A percentile compares a stretch with the other conserved stretches of the same genome.
Evolutionary conservation across 176 grass and related monocot species (phyloP).

Genomic region (barley (Hordeum vulgare)): MorexV3_pseudomolecules_assembly NC_058521.1:77767068-77767567

Average conservation of each 20-base stretch:
- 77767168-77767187: not conserved
- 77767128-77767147: conserved; percentile 17
- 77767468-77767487: conserved; percentile 4
- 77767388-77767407: not conserved
- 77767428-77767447: not conserved
- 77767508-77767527: no score
- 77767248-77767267: no score
- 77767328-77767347: no score
- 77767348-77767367: not conserved
- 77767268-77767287: no score
- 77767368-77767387: conserved; percentile 29
- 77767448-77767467: no score
- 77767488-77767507: no score
- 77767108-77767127: conserved; percentile 2
- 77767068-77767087: no score
- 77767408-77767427: conserved; percentile 5
- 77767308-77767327: no score
- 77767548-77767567: no score
- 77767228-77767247: no score
- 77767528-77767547: conserved; percentile 23
- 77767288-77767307: no score
- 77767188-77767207: not conserved
- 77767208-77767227: not conserved
- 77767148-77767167: conserved; percentile 9
- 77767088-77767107: not conserved